Percentiles rank a stretch among this genome's conserved stretches.
Evolutionary conservation across 116 monocot species (phyloP).

Genomic region (Posidonia oceanica): DNA sequence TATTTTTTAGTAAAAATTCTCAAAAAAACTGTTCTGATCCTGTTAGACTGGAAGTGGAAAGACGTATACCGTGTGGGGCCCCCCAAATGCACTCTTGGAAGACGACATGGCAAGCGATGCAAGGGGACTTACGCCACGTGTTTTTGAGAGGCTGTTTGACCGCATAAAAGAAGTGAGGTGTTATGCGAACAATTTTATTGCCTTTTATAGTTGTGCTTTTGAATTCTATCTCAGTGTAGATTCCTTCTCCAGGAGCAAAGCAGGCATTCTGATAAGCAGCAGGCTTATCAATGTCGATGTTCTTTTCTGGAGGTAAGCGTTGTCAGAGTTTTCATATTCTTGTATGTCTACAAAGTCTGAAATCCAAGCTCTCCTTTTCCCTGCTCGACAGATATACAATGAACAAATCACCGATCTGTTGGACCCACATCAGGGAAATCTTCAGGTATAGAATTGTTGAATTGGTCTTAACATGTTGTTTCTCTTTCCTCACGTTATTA

Average conservation of each 20-base stretch:
- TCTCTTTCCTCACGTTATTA: too few species aligned
- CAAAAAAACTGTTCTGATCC: too few species aligned
- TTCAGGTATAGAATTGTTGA: constrained; percentile 40
- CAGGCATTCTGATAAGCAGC: constrained; percentile 59
- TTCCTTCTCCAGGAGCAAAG: constrained; percentile 49
- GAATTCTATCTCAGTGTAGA: too few species aligned
- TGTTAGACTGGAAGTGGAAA: constrained; percentile 90
- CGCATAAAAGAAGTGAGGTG: constrained; percentile 59
- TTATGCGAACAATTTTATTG: too few species aligned
- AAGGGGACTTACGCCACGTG: constrained; percentile 77
- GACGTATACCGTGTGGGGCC: constrained; percentile 98
- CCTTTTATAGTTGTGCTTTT: too few species aligned
- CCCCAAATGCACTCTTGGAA: constrained; percentile 38
- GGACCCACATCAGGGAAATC: constrained; percentile 54
- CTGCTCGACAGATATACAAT: constrained; percentile 69
- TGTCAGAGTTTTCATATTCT: background rate
- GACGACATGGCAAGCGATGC: constrained; percentile 29
- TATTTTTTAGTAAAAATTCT: too few species aligned
- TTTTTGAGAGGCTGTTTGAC: constrained; percentile 76
- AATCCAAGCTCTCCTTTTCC: background rate
- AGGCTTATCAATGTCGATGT: constrained; percentile 64
- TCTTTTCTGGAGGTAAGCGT: constrained; percentile 62
- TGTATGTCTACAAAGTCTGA: background rate
- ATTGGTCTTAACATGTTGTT: too few species aligned
- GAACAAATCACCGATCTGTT: constrained; percentile 93